Evolutionary conservation across 768 basidiomycete genomes (phyloP), one percentile per base, ranked within the genome.

Genomic region (Mycena sanguinolenta): DNA sequence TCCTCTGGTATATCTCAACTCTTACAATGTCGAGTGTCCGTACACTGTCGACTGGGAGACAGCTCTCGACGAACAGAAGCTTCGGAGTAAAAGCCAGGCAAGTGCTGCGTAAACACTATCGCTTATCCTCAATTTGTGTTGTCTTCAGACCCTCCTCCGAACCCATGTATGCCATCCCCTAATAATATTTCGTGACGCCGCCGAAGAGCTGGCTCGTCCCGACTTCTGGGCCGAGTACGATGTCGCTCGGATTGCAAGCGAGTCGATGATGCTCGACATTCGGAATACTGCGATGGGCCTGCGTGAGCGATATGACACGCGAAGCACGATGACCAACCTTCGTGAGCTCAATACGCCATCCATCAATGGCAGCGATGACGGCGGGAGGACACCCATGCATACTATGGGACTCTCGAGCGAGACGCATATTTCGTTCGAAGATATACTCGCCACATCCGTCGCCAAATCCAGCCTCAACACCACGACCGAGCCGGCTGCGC

Each of bases 41-140:
- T 95, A 92, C 74, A 82, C 84, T n/a, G 84, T 90, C 52, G 84
- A 83, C 39, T 97, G 96, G 96, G 86, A 88, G 58, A 82, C 90
- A 6, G 89, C 86, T 9, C 81, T 96, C 38, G 90, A 94, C 69
- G 86, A 91, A 70, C 86, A 87, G 62, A 87, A 91, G 70, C 88
- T 97, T 65, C 86, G 92, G 58, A 88, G 89, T 65, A 88, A 90
- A 79, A 90, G 89, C 77, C 91, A 94, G 87, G 94, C 93, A 75
- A 65, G 86, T 73, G 38, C 58, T n/a, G 19, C 28, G 19, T 65
- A 19, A 21, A 32, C 16, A 5, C 55, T n/a, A 36, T 46, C 10
- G 21, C 38, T 7, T 16, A 16, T 49, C 63, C 44, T 27, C 71
- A 38, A 63, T 73, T 71, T 27, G 27, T 13, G 12, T 50, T 25